Evolutionary conservation across 2,329 filamentous ascomycete species (phyloP).

Genomic region (Fusarium torulosum): DNA sequence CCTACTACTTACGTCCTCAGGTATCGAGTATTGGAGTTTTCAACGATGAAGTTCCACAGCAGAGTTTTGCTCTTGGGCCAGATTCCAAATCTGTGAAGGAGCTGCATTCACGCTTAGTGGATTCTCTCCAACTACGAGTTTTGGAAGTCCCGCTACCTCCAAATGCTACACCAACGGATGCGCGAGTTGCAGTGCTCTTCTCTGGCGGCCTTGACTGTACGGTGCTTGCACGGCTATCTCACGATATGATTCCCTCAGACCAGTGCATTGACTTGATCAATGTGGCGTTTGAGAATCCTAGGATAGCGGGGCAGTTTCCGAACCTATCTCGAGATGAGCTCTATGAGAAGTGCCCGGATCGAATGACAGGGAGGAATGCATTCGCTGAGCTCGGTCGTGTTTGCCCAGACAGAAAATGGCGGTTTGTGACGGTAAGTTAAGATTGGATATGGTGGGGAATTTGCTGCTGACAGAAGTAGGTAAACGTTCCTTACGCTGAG

Average conservation of each 20-base stretch:
- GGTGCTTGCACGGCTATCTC: constrained; percentile 81
- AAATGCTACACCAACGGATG: constrained; percentile 52
- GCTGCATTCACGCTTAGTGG: constrained; percentile 66
- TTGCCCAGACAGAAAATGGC: constrained; percentile 81
- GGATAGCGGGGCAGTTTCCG: constrained; percentile 70
- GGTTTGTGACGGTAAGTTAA: constrained; percentile 77
- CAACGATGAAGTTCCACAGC: constrained; percentile 60
- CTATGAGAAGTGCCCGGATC: constrained; percentile 90
- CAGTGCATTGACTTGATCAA: constrained; percentile 90
- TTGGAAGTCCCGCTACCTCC: constrained; percentile 73
- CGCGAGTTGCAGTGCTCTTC: constrained; percentile 83
- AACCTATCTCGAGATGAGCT: constrained; percentile 53
- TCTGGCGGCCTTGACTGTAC: constrained; percentile 96
- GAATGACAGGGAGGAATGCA: constrained; percentile 85
- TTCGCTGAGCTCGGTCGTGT: constrained; percentile 77
- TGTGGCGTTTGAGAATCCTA: constrained; percentile 95
- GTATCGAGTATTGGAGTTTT: constrained; percentile 67
- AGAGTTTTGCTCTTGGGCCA: constrained; percentile 38
- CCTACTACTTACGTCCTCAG: constrained; percentile 61
- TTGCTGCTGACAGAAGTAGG: constrained; percentile 53
- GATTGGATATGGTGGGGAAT: neutral
- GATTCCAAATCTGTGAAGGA: constrained; percentile 63
- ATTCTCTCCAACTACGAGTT: constrained; percentile 74
- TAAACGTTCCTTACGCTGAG: constrained; percentile 86
- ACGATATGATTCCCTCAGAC: constrained; percentile 77